Percentiles rank a stretch among this genome's conserved stretches.
Evolutionary conservation across 352 stramenopile species (phyloP).

Genomic region (Phytophthora sp.): DNA sequence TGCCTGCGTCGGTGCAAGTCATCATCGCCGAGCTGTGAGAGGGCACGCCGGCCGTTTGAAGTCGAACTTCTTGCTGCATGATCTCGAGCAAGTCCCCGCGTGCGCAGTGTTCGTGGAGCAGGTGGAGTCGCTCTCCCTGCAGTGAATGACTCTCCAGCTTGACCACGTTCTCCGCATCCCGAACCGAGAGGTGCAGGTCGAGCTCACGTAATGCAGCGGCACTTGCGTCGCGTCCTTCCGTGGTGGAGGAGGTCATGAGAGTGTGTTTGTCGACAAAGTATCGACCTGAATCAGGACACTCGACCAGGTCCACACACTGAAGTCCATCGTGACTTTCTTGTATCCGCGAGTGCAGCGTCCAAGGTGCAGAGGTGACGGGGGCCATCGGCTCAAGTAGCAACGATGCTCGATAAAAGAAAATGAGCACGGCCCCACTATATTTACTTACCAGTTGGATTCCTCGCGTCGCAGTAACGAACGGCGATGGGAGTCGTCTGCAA

Average conservation of each 20-base stretch:
- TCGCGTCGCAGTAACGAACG: constrained; percentile 22
- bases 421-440: constrained; percentile 11
- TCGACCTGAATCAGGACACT: constrained; percentile 25
- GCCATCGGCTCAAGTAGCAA: neutral
- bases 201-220: constrained; percentile 64
- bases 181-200: constrained; percentile 65
- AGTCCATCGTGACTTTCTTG: constrained; percentile 38
- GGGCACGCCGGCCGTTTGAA: constrained; percentile 46
- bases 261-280: constrained; percentile 75
- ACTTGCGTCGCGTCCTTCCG: constrained; percentile 37
- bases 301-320: constrained; percentile 66
- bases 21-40: constrained; percentile 28
- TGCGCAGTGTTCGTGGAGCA: constrained; percentile 72
- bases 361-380: neutral
- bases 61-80: constrained; percentile 52
- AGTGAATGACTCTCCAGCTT: constrained; percentile 54
- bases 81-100: constrained; percentile 66
- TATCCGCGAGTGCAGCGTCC: constrained; percentile 40
- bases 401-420: no score
- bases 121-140: constrained; percentile 58
- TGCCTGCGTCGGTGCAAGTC: constrained; percentile 43
- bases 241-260: constrained; percentile 31
- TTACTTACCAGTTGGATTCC: constrained; percentile 16
- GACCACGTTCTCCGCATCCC: constrained; percentile 44
- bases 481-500: neutral